These are phyloP conservation scores for Avena eriantha DNA, from an alignment of 176 grass and related monocot genomes.

Conservation along the genomic window DNA sequence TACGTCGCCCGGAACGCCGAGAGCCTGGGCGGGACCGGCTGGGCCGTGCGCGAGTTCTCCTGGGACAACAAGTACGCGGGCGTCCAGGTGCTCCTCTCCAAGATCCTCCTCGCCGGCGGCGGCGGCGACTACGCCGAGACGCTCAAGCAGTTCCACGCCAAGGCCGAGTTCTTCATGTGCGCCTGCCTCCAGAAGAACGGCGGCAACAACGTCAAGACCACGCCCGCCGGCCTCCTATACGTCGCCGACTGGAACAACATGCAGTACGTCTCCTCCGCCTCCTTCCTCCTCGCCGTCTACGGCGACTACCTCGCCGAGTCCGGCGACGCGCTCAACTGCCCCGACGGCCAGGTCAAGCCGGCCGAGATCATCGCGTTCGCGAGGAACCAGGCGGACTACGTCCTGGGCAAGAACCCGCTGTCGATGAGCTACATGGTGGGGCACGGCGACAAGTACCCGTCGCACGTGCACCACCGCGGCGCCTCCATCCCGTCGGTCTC, in stretches of 20 bases:
- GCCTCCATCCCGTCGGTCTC: slow-evolving; percentile 76
- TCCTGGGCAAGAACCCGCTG: slow-evolving; percentile 83
- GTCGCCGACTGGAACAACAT: slow-evolving; percentile 91
- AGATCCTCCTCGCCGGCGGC: slow-evolving; percentile 58
- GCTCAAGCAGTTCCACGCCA: slow-evolving; percentile 84
- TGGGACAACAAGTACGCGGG: slow-evolving; percentile 99
- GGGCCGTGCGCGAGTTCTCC: slow-evolving; percentile 82
- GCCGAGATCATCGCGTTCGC: slow-evolving; percentile 62
- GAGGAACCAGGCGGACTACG: slow-evolving; percentile 77
- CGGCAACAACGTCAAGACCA: slow-evolving; percentile 67
- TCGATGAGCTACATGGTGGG: slow-evolving; percentile 92
- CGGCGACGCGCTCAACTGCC: slow-evolving; percentile 58
- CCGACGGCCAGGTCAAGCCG: slow-evolving; percentile 69
- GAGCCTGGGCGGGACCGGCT: slow-evolving; percentile 70
- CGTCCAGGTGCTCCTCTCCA: slow-evolving; percentile 83
- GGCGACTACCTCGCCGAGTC: slow-evolving; percentile 62
- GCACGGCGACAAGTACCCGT: slow-evolving; percentile 60
- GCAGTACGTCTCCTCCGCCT: slow-evolving; percentile 77
- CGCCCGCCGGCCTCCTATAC: slow-evolving; percentile 73
- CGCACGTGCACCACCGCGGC: slow-evolving; percentile 85
- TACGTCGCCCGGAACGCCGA: slow-evolving; percentile 72
- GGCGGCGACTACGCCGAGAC: slow-evolving; percentile 34
- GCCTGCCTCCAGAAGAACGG: slow-evolving; percentile 90
- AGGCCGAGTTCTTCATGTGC: slow-evolving; percentile 97
- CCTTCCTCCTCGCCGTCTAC: slow-evolving; percentile 85